phyloP scores from a whole-genome alignment of 169 alveolate genomes.

The Plasmodium coatneyi region DNA sequence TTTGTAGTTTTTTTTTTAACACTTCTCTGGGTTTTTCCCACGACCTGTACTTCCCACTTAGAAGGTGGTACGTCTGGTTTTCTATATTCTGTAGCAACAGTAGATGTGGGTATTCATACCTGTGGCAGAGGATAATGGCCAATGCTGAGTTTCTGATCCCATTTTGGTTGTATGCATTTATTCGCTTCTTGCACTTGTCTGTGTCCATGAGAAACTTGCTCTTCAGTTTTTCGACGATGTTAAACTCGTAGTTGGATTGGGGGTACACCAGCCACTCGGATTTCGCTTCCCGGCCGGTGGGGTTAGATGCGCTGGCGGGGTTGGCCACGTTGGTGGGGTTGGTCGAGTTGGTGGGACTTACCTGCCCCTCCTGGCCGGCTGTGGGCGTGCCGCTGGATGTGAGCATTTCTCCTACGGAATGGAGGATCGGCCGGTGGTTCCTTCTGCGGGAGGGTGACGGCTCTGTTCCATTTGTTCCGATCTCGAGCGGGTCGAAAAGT shows the following conservation, averaged over 20 bases:
- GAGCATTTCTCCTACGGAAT: not conserved
- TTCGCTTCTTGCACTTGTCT: constrained; percentile 74
- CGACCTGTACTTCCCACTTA: constrained; percentile 82
- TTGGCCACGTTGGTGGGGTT: no score
- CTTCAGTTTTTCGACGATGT: constrained; percentile 45
- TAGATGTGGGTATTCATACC: constrained; percentile 80
- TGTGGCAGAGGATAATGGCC: constrained; percentile 83
- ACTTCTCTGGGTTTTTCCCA: constrained; percentile 82
- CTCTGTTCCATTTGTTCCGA: no score
- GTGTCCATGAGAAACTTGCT: constrained; percentile 25
- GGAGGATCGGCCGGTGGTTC: not conserved
- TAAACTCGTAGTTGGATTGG: constrained; percentile 47
- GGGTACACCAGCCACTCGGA: constrained; percentile 50
- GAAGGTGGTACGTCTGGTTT: constrained; percentile 74
- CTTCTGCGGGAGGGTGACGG: no score
- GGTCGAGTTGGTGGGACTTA: not conserved
- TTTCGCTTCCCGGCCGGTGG: not conserved
- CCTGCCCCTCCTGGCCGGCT: not conserved
- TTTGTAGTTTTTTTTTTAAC: constrained; percentile 76
- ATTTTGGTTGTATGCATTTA: constrained; percentile 77
- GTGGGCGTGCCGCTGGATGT: not conserved
- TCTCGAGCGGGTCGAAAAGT: no score
- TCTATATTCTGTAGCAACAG: constrained; percentile 66
- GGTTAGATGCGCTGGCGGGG: not conserved
- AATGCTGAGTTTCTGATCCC: constrained; percentile 82